phyloP scores from a whole-genome alignment of 768 basidiomycete genomes.

The Phylloporus sp. region DNA sequence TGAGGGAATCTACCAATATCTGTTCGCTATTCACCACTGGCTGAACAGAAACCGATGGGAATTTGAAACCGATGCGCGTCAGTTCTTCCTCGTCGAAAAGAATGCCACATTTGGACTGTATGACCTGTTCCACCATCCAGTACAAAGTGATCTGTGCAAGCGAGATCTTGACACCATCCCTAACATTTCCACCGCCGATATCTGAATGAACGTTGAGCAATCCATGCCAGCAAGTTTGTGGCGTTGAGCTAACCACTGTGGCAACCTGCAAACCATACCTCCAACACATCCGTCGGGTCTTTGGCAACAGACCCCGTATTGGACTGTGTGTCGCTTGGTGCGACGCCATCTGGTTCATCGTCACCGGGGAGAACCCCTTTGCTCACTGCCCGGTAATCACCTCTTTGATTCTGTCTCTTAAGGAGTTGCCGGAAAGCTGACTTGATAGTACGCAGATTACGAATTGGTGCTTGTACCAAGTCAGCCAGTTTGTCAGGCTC shows the following conservation, averaged over 20 bases:
- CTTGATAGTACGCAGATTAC: background rate
- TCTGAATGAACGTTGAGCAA: conserved; percentile 37
- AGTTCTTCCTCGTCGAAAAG: conserved; percentile 52
- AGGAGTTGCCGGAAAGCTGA: background rate
- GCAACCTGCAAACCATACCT: conserved; percentile 80
- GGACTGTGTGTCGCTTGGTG: background rate
- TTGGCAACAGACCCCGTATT: background rate
- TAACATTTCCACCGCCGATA: conserved; percentile 62
- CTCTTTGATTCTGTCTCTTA: background rate
- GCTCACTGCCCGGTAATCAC: background rate
- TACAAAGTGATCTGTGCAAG: conserved; percentile 62
- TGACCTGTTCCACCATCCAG: conserved; percentile 77
- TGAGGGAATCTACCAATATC: background rate
- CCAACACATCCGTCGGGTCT: conserved; percentile 50
- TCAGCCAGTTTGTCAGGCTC: conserved; percentile 23
- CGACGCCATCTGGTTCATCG: background rate
- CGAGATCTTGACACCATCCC: conserved; percentile 36
- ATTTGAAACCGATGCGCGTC: conserved; percentile 36
- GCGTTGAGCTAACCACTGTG: conserved; percentile 52
- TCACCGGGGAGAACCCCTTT: background rate
- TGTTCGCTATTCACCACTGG: background rate
- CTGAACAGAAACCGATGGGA: conserved; percentile 1
- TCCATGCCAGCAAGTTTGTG: background rate
- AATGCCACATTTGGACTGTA: conserved; percentile 55
- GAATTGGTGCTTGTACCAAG: background rate